Percentiles rank a stretch among this genome's conserved stretches.
phyloP scores from a whole-genome alignment of 2,329 filamentous ascomycete genomes.

The Trichoderma koningii region DNA sequence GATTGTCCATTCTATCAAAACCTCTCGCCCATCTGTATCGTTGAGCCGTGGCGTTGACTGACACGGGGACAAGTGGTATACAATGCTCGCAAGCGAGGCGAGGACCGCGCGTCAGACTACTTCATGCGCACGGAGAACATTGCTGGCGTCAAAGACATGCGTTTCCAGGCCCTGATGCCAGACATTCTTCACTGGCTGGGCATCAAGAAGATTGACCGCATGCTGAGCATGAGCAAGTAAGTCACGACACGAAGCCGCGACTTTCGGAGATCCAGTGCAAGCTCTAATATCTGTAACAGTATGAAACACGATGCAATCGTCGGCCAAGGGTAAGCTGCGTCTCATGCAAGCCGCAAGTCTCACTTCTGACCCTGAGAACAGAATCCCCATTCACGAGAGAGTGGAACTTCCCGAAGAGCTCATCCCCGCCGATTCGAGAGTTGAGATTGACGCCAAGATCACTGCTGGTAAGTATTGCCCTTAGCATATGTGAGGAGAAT shows the following conservation, averaged over 20 bases:
- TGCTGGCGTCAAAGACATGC: conserved; percentile 94
- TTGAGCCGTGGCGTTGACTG: not conserved
- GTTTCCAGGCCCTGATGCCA: conserved; percentile 97
- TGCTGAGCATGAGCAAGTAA: conserved; percentile 97
- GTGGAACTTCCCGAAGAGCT: conserved; percentile 90
- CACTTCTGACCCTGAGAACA: conserved; percentile 34
- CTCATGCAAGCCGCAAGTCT: not conserved
- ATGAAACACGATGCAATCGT: conserved; percentile 93
- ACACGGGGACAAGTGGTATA: conserved; percentile 55
- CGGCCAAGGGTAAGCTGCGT: conserved; percentile 64
- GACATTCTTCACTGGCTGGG: conserved; percentile 98
- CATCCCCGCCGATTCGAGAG: conserved; percentile 90
- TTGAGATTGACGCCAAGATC: conserved; percentile 99
- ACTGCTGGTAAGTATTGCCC: conserved; percentile 70
- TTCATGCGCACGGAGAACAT: conserved; percentile 98
- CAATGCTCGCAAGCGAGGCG: conserved; percentile 78
- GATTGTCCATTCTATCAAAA: conserved; percentile 26
- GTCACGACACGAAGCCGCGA: not conserved
- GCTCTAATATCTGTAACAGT: conserved; percentile 46
- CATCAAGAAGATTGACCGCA: conserved; percentile 97
- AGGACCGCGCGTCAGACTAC: conserved; percentile 84
- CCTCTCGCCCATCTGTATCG: not conserved
- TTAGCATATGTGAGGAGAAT: not conserved
- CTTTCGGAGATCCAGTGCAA: not conserved
- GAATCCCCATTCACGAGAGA: conserved; percentile 83